These are phyloP conservation scores for Nannizzia gypsea DNA, from an alignment of 2,329 filamentous ascomycete species.

Conservation along the genomic window DNA sequence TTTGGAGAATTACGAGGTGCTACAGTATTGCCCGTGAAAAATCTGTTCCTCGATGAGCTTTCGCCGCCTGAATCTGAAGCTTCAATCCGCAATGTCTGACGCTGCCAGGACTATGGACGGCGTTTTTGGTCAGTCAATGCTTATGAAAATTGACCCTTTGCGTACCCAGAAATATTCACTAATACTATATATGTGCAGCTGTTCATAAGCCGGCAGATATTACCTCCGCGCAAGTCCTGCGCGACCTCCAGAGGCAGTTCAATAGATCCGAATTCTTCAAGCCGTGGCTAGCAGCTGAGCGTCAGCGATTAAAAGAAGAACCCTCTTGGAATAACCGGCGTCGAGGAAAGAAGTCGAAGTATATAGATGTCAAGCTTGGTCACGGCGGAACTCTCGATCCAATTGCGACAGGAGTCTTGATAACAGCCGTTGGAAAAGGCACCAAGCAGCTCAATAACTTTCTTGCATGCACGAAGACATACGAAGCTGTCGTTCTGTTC, in stretches of 20 bases:
- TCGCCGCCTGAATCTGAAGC: neutral
- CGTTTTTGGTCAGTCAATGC: conserved; percentile 45
- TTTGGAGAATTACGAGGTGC: neutral
- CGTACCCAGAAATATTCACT: neutral
- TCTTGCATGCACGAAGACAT: conserved; percentile 80
- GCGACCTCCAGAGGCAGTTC: conserved; percentile 74
- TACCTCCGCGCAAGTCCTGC: conserved; percentile 81
- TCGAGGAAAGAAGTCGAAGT: conserved; percentile 49
- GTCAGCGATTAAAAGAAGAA: conserved; percentile 45
- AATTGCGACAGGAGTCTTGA: conserved; percentile 82
- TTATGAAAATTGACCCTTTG: neutral
- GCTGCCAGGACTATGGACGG: conserved; percentile 39
- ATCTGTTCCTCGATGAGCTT: neutral
- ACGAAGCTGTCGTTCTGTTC: conserved; percentile 81
- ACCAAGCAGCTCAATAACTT: conserved; percentile 75
- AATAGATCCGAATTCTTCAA: conserved; percentile 68
- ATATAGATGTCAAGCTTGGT: conserved; percentile 75
- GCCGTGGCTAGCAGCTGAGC: conserved; percentile 59
- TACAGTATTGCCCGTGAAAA: neutral
- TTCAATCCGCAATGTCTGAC: neutral
- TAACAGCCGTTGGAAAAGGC: conserved; percentile 73
- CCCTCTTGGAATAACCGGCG: conserved; percentile 41
- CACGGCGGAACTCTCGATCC: conserved; percentile 95
- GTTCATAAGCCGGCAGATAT: conserved; percentile 85
- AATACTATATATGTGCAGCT: conserved; percentile 41